Percentiles rank a stretch among this genome's conserved stretches.
These are phyloP conservation scores for Corynespora cassiicola DNA, from an alignment of 2,329 filamentous ascomycete species.

Conservation along the genomic window DNA sequence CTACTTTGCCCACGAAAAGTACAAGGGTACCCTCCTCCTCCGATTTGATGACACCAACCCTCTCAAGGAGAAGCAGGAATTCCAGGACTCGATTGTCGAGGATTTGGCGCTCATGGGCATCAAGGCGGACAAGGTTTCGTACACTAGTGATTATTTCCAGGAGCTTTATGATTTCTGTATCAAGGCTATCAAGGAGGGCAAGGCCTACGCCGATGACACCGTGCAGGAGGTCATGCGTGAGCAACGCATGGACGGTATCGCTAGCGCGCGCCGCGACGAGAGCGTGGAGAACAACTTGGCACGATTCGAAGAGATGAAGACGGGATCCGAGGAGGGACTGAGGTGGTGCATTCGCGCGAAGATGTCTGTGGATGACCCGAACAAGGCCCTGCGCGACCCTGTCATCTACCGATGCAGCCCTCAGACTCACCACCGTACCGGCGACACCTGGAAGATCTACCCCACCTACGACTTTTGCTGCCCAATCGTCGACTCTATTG, in stretches of 20 bases:
- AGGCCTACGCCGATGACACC: slow-evolving; percentile 95
- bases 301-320: slow-evolving; percentile 93
- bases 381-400: slow-evolving; percentile 95
- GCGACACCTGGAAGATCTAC: slow-evolving; percentile 82
- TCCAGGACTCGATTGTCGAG: slow-evolving; percentile 89
- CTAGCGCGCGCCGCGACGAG: slow-evolving; percentile 80
- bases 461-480: slow-evolving; percentile 88
- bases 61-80: slow-evolving; percentile 96
- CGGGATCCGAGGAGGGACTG: slow-evolving; percentile 76
- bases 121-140: slow-evolving; percentile 83
- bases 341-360: slow-evolving; percentile 94
- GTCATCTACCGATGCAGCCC: slow-evolving; percentile 96
- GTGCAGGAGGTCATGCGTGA: slow-evolving; percentile 86
- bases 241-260: slow-evolving; percentile 82
- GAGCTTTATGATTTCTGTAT: slow-evolving; percentile 86
- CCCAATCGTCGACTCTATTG: slow-evolving; percentile 79
- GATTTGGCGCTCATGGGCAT: slow-evolving; percentile 92
- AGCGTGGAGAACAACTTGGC: slow-evolving; percentile 82
- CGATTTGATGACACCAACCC: slow-evolving; percentile 98
- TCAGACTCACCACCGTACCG: slow-evolving; percentile 76
- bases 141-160: slow-evolving; percentile 96
- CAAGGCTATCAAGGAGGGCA: slow-evolving; percentile 82
- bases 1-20: slow-evolving; percentile 94
- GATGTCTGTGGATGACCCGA: slow-evolving; percentile 88
- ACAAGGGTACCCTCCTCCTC: slow-evolving; percentile 87